These are phyloP conservation scores for Fragilaria radians DNA, from an alignment of 108 stramenopile species.

Conservation along the genomic window DNA sequence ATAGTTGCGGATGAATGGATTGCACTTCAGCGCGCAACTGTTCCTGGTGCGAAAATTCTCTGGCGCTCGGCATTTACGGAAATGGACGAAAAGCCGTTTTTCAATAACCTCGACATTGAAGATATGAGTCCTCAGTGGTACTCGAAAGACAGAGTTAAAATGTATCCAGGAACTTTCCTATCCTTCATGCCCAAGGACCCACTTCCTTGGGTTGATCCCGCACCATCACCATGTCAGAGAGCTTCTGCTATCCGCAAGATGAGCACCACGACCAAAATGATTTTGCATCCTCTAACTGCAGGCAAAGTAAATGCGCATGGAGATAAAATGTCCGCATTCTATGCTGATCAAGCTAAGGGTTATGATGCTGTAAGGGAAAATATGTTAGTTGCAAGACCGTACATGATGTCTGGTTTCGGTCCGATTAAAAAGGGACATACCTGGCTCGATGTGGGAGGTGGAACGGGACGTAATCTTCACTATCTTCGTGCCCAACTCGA, in stretches of 20 bases:
- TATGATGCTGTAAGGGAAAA: conserved; percentile 58
- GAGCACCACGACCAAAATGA: conserved; percentile 54
- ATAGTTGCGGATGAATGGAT: conserved; percentile 57
- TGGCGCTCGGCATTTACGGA: conserved; percentile 59
- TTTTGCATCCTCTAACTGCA: conserved; percentile 46
- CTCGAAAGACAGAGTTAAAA: conserved; percentile 53
- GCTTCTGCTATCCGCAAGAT: conserved; percentile 33
- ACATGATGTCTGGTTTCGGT: conserved; percentile 58
- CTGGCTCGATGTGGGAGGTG: conserved; percentile 52
- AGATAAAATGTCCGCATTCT: conserved; percentile 54
- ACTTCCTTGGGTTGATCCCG: conserved; percentile 45
- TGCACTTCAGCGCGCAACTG: conserved; percentile 47
- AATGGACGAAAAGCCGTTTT: conserved; percentile 57
- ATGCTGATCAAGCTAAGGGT: conserved; percentile 48
- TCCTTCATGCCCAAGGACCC: conserved; percentile 43
- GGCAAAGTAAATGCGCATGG: conserved; percentile 40
- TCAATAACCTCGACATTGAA: conserved; percentile 45
- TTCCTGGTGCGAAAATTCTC: conserved; percentile 43
- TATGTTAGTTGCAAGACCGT: conserved; percentile 43
- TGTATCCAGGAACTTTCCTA: conserved; percentile 50
- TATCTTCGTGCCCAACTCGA: conserved; percentile 48
- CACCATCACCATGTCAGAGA: conserved; percentile 44
- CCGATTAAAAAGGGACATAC: conserved; percentile 46
- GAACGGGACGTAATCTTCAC: conserved; percentile 51
- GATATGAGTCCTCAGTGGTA: conserved; percentile 52